Evolutionary conservation across 129 eudicot species (phyloP).

Genomic region (Deinandra increscens): DNA sequence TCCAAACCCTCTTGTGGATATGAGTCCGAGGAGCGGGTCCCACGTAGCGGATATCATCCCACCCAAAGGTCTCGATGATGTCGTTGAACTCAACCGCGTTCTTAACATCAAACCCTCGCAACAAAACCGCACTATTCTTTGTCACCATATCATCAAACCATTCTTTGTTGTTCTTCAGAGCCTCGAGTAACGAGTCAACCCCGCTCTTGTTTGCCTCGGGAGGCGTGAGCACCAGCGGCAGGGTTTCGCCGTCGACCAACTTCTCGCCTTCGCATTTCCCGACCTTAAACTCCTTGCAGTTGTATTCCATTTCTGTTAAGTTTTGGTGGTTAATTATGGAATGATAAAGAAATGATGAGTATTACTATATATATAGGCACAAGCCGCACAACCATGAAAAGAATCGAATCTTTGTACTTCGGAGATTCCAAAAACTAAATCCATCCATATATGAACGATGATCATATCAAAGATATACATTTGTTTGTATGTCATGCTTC

Average conservation of each 20-base stretch:
- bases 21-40: conserved; percentile 84
- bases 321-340: neutral
- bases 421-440: conserved; percentile 18
- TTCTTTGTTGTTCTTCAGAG: conserved; percentile 53
- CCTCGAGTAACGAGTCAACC: conserved; percentile 37
- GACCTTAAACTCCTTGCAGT: conserved; percentile 71
- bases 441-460: neutral
- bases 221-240: conserved; percentile 70
- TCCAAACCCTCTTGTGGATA: conserved; percentile 63
- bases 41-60: conserved; percentile 77
- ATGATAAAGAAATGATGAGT: neutral
- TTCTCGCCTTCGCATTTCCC: conserved; percentile 85
- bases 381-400: neutral
- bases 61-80: conserved; percentile 53
- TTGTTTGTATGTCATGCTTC: neutral
- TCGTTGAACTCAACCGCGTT: conserved; percentile 67
- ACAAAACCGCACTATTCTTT: conserved; percentile 68
- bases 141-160: conserved; percentile 69
- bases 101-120: conserved; percentile 64
- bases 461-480: conserved; percentile 34
- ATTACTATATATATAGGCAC: conserved; percentile 21
- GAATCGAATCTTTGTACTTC: conserved; percentile 6
- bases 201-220: conserved; percentile 35
- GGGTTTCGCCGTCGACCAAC: conserved; percentile 62
- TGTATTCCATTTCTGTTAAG: conserved; percentile 50